Base-by-base conservation (phyloP, 768 basidiomycete genomes). In the Lactarius quietus region DNA sequence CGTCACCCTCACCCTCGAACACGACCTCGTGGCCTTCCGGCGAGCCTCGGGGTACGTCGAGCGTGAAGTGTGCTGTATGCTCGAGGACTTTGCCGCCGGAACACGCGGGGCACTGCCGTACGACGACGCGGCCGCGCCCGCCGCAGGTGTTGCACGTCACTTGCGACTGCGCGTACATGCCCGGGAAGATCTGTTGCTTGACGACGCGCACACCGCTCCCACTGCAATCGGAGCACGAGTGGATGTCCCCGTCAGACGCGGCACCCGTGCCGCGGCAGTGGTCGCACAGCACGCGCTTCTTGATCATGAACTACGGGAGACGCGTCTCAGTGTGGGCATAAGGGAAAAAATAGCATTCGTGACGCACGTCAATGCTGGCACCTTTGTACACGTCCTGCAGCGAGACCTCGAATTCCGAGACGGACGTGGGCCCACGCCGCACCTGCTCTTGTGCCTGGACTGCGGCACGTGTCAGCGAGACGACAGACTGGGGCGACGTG, bases 241-340 rank as follows among this genome's bases (percentile, higher is more conserved):
- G 91, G 56, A 98, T 91, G 73, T 97, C 92, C 8, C 83, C 76
- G 64, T 93, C 92, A 0, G 93, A 91, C 1, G 93, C 90, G 0
- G 97, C 97, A 28, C 97, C 97, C 0, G 93, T 87, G 28, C 97
- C 97, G 72, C 95, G 88, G 78, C 97, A 99, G 74, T 97, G n/a
- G 75, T 98, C 95, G 73, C 97, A 99, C 20, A 99, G 87, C 39
- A 96, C 86, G 60, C 87, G 86, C 74, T 96, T 95, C 75, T 88
- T 90, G 74, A 98, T 83, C 80, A 91, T 89, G 76, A 99, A 96
- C 94, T 98, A 69, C 8, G 64, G 3, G 59, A 39, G 15, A 36
- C 54, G 54, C 6, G 17, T 3, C 4, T 23, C 3, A 31, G 53
- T 4, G 23, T 6, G 6, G 0, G n/a, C 15, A 8, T 0, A 54